Evolutionary conservation across 192 early-diverging fungal species (phyloP), one percentile per base, ranked within the genome.

Genomic region (Backusella macrospora): DNA sequence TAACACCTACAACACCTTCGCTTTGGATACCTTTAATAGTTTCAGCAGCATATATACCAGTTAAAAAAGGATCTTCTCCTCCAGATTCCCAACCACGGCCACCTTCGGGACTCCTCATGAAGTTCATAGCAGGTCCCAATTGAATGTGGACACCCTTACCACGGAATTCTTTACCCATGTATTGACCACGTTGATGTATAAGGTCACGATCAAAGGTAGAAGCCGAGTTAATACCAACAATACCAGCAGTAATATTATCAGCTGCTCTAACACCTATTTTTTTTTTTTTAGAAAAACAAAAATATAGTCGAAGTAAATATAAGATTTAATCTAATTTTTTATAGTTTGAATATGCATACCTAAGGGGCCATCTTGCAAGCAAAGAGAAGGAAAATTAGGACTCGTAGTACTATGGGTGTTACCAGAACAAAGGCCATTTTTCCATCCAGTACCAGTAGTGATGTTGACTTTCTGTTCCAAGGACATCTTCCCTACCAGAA

Each of bases 121-220:
- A n/a, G n/a, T n/a, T n/a, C n/a, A n/a, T n/a, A n/a, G n/a, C n/a
- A n/a, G n/a, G n/a, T n/a, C n/a, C n/a, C n/a, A n/a, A n/a, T n/a
- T n/a, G n/a, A n/a, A n/a, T n/a, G n/a, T n/a, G n/a, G n/a, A n/a
- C n/a, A n/a, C n/a, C n/a, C n/a, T n/a, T n/a, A n/a, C n/a, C n/a
- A n/a, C n/a, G n/a, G n/a, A n/a, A n/a, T n/a, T n/a, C n/a, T n/a
- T n/a, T n/a, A n/a, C n/a, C 90, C 70, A 91, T 72, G 45, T 74
- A 62, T 34, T 63, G 43, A 40, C 86, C 90, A 40, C 88, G 78
- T 5, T 81, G 14, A 37, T 68, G 46, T 46, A 89, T 84, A 15
- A 90, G 63, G 39, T 48, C 46, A 23, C 78, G 65, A 77, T 91
- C 90, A 67, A 87, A 90, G 2, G 89, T 86, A 2, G 88, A 75